These are phyloP conservation scores for Sonneratia caseolaris DNA, from an alignment of 345 rosid genomes.

Conservation along the genomic window DNA sequence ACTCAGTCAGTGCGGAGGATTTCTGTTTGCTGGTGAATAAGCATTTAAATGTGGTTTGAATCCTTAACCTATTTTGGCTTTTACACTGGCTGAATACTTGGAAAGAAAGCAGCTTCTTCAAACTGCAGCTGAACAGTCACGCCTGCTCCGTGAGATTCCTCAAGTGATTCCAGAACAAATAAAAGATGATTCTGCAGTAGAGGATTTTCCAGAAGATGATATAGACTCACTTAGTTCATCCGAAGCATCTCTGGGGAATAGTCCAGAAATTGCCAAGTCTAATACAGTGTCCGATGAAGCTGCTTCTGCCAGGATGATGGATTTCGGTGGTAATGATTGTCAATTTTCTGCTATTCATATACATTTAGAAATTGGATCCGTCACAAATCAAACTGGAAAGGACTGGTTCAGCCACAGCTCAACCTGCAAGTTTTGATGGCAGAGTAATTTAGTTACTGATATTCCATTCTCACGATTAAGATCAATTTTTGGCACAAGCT, in stretches of 20 bases:
- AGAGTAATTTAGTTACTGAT: background rate
- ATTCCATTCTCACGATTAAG: background rate
- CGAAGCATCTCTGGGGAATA: conserved; percentile 16
- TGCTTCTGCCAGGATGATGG: background rate
- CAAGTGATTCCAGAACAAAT: conserved; percentile 50
- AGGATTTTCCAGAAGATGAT: conserved; percentile 21
- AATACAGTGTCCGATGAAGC: background rate
- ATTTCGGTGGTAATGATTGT: conserved; percentile 1
- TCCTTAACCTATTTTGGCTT: conserved; percentile 47
- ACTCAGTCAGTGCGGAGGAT: background rate
- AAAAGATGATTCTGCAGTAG: conserved; percentile 24
- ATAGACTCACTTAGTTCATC: conserved; percentile 15
- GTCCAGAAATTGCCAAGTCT: conserved; percentile 20
- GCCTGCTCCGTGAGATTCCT: conserved; percentile 53
- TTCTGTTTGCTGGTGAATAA: background rate
- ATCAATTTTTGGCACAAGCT: background rate
- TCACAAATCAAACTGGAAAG: background rate
- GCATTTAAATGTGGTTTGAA: background rate
- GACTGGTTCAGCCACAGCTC: background rate
- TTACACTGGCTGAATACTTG: conserved; percentile 59
- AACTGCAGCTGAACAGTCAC: conserved; percentile 54
- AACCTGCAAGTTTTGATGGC: background rate
- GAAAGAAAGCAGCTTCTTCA: conserved; percentile 63
- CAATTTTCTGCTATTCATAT: background rate
- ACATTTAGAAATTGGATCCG: background rate